Conservation (phyloP, 768 basidiomycete species). For the Boletus vinaceobasis region DNA sequence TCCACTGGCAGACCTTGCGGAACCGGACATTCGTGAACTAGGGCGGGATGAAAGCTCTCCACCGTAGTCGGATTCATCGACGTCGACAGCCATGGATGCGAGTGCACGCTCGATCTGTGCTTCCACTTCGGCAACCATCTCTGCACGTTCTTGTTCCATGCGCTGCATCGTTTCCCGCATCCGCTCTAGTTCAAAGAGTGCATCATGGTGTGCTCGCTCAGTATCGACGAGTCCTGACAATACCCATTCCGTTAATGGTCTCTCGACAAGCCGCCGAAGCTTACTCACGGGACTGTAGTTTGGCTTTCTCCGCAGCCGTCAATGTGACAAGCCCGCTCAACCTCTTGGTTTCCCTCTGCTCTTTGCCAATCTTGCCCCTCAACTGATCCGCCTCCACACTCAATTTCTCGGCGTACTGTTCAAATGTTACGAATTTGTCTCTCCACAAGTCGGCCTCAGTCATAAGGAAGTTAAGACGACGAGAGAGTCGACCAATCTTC, state of each 20-base stretch:
- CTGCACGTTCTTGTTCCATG: slow-evolving; percentile 84
- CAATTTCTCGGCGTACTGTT: slow-evolving; percentile 89
- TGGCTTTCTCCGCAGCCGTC: slow-evolving; percentile 74
- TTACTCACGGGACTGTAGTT: slow-evolving; percentile 72
- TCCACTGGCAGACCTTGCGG: slow-evolving; percentile 42
- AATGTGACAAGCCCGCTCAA: slow-evolving; percentile 75
- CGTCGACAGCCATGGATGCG: slow-evolving; percentile 78
- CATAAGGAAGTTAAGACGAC: slow-evolving; percentile 88
- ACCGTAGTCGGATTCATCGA: slow-evolving; percentile 69
- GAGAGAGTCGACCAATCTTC: slow-evolving; percentile 83
- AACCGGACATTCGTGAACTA: slow-evolving; percentile 59
- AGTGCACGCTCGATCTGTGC: slow-evolving; percentile 87
- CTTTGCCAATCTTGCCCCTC: slow-evolving; percentile 83
- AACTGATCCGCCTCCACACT: slow-evolving; percentile 84
- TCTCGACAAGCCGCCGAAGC: background rate
- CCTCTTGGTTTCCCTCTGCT: slow-evolving; percentile 84
- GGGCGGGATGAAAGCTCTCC: slow-evolving; percentile 56
- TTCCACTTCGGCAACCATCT: slow-evolving; percentile 92
- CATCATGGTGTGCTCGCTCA: slow-evolving; percentile 76
- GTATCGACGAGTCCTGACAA: slow-evolving; percentile 75
- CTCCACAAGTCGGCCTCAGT: slow-evolving; percentile 88
- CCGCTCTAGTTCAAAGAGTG: slow-evolving; percentile 71
- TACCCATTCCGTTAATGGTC: background rate
- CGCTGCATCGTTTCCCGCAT: slow-evolving; percentile 85
- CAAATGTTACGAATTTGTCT: slow-evolving; percentile 92